These are phyloP conservation scores for Senna tora DNA, from an alignment of 306 rosid genomes.

Conservation along the genomic window DNA sequence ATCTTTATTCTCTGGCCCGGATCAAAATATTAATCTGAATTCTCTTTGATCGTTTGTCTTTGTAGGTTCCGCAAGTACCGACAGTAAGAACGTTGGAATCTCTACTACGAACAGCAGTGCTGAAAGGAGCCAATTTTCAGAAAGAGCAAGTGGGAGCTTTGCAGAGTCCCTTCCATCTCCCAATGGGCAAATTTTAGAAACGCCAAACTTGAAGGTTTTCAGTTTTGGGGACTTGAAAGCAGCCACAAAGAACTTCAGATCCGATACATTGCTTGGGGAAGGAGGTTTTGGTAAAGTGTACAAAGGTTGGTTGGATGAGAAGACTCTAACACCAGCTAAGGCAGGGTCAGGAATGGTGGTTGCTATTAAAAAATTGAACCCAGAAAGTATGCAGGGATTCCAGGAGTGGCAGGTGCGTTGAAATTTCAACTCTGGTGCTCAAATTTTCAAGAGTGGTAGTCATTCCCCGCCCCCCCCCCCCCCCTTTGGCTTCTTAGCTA, in stretches of 20 bases:
- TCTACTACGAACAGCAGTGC: slow-evolving; percentile 52
- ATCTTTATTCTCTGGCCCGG: neutral
- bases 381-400: slow-evolving; percentile 76
- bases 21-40: neutral
- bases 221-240: slow-evolving; percentile 62
- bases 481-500: neutral
- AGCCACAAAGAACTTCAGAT: slow-evolving; percentile 64
- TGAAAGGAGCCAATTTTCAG: slow-evolving; percentile 56
- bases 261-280: slow-evolving; percentile 67
- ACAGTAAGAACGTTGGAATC: slow-evolving; percentile 39
- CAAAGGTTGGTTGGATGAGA: slow-evolving; percentile 83
- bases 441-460: neutral
- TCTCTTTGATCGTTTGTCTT: neutral
- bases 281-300: slow-evolving; percentile 92
- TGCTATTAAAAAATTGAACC: slow-evolving; percentile 75
- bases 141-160: slow-evolving; percentile 41
- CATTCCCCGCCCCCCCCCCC: neutral
- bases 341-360: slow-evolving; percentile 61
- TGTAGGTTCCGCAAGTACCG: slow-evolving; percentile 44
- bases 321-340: slow-evolving; percentile 64
- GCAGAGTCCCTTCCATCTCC: slow-evolving; percentile 13
- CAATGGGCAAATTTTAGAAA: slow-evolving; percentile 53
- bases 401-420: slow-evolving; percentile 81
- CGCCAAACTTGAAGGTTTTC: slow-evolving; percentile 64
- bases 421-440: neutral